These are phyloP conservation scores for Penicillium glabrum DNA, from an alignment of 2,329 filamentous ascomycete genomes.

Conservation along the genomic window DNA sequence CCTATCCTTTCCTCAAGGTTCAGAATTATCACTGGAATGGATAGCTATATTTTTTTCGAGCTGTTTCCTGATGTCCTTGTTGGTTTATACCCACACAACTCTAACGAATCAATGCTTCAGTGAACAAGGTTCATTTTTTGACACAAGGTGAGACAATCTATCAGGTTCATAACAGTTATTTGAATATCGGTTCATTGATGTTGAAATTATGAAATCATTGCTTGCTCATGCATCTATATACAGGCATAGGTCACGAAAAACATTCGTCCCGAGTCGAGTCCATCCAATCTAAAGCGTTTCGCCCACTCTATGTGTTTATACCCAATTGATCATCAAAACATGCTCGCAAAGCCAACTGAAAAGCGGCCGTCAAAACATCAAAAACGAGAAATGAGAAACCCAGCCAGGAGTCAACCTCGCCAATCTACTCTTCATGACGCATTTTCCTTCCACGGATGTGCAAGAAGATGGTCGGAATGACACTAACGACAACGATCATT, in stretches of 20 bases:
- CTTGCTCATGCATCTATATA: conserved; percentile 6
- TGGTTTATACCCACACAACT: not conserved
- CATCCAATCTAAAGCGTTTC: conserved; percentile 4
- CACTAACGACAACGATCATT: conserved; percentile 31
- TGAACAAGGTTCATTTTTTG: not conserved
- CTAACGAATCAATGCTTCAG: not conserved
- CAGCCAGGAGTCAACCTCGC: not conserved
- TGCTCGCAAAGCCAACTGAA: not conserved
- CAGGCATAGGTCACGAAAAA: not conserved
- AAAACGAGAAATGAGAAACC: not conserved
- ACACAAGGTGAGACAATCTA: not conserved
- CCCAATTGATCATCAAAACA: not conserved
- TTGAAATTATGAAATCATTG: not conserved
- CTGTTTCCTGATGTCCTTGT: not conserved
- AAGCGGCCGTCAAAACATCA: not conserved
- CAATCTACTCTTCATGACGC: conserved; percentile 18
- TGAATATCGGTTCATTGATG: not conserved
- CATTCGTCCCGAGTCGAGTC: conserved; percentile 1
- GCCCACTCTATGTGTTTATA: conserved; percentile 5
- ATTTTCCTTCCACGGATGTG: conserved; percentile 28
- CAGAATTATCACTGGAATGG: not conserved
- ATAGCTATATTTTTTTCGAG: not conserved
- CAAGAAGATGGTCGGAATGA: conserved; percentile 32
- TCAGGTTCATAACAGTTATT: not conserved
- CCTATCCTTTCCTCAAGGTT: not conserved